phyloP scores from a whole-genome alignment of 1,284 basidiomycete species.

The Papiliotrema terrestris region DNA sequence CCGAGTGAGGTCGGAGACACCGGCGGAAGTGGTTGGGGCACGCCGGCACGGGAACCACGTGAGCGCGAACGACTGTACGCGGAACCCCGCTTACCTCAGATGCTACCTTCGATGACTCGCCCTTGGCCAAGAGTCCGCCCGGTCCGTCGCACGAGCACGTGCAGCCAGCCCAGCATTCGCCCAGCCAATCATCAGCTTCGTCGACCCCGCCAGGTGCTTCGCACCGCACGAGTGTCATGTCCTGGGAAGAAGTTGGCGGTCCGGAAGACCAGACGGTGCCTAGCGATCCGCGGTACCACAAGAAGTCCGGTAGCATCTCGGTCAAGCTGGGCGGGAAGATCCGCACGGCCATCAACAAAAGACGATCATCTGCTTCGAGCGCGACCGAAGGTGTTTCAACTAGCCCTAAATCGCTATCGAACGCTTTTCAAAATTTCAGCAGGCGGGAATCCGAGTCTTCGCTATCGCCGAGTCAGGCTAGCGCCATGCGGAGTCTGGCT shows the following conservation, averaged over 20 bases:
- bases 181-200: background rate
- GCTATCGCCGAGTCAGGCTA: conserved; percentile 14
- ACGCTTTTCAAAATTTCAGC: conserved; percentile 10
- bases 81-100: conserved; percentile 6
- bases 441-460: conserved; percentile 29
- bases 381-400: conserved; percentile 18
- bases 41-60: conserved; percentile 30
- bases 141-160: background rate
- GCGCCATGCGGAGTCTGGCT: background rate
- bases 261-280: conserved; percentile 26
- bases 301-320: conserved; percentile 39
- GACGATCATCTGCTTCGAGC: conserved; percentile 22
- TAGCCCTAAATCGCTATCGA: conserved; percentile 18
- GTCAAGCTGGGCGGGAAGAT: conserved; percentile 34
- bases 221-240: conserved; percentile 28
- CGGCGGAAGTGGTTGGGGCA: conserved; percentile 35
- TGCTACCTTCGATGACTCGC: conserved; percentile 17
- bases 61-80: conserved; percentile 3
- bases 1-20: conserved; percentile 27
- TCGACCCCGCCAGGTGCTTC: conserved; percentile 12
- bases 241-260: conserved; percentile 41
- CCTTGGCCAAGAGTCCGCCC: conserved; percentile 1
- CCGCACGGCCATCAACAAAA: conserved; percentile 30
- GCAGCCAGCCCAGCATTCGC: background rate
- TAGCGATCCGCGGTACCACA: conserved; percentile 25